phyloP scores from a whole-genome alignment of 2,329 filamentous ascomycete species.

The Exophiala spinifera region DNA sequence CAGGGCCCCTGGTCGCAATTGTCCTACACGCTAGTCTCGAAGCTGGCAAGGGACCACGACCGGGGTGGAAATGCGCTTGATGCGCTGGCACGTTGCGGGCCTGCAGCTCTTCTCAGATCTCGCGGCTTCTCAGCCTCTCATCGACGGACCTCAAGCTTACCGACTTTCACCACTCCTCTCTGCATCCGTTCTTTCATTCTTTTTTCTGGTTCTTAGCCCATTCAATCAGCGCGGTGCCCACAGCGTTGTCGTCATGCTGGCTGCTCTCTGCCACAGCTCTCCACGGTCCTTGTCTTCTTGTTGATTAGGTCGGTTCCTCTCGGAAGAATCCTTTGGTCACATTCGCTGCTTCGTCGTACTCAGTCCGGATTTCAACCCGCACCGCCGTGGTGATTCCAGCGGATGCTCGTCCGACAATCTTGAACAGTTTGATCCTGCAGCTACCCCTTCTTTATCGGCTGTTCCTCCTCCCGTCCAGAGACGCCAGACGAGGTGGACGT shows the following conservation, averaged over 20 bases:
- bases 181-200: conserved; percentile 1
- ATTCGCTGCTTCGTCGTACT: conserved; percentile 11
- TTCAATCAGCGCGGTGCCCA: conserved; percentile 11
- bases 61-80: conserved; percentile 24
- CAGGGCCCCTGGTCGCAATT: neutral
- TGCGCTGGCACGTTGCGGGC: conserved; percentile 28
- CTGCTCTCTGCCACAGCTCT: conserved; percentile 10
- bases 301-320: conserved; percentile 8
- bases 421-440: conserved; percentile 1
- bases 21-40: conserved; percentile 21
- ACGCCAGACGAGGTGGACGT: too few species aligned
- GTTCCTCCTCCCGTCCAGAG: neutral
- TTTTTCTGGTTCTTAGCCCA: neutral
- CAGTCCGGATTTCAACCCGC: conserved; percentile 2
- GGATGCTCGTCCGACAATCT: conserved; percentile 8
- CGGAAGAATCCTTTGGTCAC: conserved; percentile 2
- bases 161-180: neutral
- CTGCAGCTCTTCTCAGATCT: conserved; percentile 12
- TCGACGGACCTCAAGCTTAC: conserved; percentile 11
- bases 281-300: conserved; percentile 6
- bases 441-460: neutral
- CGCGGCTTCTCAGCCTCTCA: conserved; percentile 24
- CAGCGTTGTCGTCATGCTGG: conserved; percentile 18
- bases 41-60: conserved; percentile 18
- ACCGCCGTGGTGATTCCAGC: conserved; percentile 6